Conservation (phyloP, 352 stramenopile genomes). For the Pythium rishiriense region DNA sequence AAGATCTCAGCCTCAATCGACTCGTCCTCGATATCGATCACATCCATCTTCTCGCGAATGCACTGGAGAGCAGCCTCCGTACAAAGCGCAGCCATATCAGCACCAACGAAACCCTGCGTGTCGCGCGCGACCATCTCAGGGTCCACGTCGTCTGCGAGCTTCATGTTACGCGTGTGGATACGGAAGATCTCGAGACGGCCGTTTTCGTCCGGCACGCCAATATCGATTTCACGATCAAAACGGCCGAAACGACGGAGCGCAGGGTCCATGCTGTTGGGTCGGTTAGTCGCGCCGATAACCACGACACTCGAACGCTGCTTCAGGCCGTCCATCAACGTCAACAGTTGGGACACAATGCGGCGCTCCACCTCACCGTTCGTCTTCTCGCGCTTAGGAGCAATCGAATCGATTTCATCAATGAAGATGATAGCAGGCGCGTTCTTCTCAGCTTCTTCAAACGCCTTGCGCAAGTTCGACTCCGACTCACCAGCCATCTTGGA, state of each 20-base stretch:
- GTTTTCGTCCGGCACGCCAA: slow-evolving; percentile 99
- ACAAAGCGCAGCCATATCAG: slow-evolving; percentile 99
- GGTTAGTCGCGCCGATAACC: slow-evolving; percentile 99
- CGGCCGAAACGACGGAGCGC: slow-evolving; percentile 98
- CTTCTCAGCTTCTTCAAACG: slow-evolving; percentile 99
- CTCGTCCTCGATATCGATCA: slow-evolving; percentile 99
- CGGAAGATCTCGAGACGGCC: slow-evolving; percentile 98
- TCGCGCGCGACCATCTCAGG: slow-evolving; percentile 96
- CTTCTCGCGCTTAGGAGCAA: slow-evolving; percentile 98
- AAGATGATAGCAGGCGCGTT: slow-evolving; percentile 99
- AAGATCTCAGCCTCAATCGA: slow-evolving; percentile 99
- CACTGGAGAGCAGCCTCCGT: slow-evolving; percentile 98
- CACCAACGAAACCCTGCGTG: slow-evolving; percentile 99
- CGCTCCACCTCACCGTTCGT: slow-evolving; percentile 99
- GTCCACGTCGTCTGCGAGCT: slow-evolving; percentile 99
- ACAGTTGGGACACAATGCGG: slow-evolving; percentile 98
- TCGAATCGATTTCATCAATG: slow-evolving; percentile 99
- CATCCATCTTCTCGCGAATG: slow-evolving; percentile 99
- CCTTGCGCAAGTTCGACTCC: slow-evolving; percentile 94
- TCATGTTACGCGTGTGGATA: slow-evolving; percentile 99
- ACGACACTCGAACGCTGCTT: slow-evolving; percentile 94
- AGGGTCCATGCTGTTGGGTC: slow-evolving; percentile 98
- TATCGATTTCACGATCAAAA: slow-evolving; percentile 99
- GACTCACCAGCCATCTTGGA: slow-evolving; percentile 96
- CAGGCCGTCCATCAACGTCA: slow-evolving; percentile 99